Conservation (phyloP, 345 rosid species). For the Clarkia xantiana region DNA sequence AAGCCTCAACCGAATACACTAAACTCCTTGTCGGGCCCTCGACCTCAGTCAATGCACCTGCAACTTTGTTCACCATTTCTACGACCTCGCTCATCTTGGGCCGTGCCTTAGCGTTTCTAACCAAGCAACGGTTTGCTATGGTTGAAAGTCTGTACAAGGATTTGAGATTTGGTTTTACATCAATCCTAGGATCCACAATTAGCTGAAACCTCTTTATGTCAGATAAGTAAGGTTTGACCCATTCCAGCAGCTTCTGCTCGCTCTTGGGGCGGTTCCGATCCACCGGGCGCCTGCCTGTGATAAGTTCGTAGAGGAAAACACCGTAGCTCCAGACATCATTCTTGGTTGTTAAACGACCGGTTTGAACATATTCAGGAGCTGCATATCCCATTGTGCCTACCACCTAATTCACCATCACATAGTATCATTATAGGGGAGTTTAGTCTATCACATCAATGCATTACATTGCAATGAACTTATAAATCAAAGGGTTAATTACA, state of each 20-base stretch:
- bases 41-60: constrained; percentile 25
- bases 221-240: constrained; percentile 66
- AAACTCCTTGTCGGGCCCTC: constrained; percentile 26
- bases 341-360: constrained; percentile 73
- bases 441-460: too few species aligned
- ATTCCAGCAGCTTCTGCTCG: constrained; percentile 78
- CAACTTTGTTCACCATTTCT: constrained; percentile 43
- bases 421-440: too few species aligned
- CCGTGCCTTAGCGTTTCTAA: constrained; percentile 53
- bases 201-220: constrained; percentile 39
- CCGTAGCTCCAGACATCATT: constrained; percentile 91
- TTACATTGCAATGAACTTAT: too few species aligned
- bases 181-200: constrained; percentile 60
- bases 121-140: constrained; percentile 65
- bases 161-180: constrained; percentile 30
- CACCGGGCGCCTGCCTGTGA: constrained; percentile 72
- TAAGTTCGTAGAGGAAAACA: constrained; percentile 83
- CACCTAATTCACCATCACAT: constrained; percentile 24
- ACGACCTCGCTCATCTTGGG: constrained; percentile 92
- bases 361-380: constrained; percentile 79
- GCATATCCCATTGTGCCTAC: constrained; percentile 94
- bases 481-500: too few species aligned
- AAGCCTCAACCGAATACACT: not conserved
- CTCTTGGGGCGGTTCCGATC: constrained; percentile 65
- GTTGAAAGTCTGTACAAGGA: constrained; percentile 49